Percentiles rank a stretch among this genome's conserved stretches.
These are phyloP conservation scores for Cutaneotrichosporon spelunceum DNA, from an alignment of 1,284 basidiomycete genomes.

Conservation along the genomic window DNA sequence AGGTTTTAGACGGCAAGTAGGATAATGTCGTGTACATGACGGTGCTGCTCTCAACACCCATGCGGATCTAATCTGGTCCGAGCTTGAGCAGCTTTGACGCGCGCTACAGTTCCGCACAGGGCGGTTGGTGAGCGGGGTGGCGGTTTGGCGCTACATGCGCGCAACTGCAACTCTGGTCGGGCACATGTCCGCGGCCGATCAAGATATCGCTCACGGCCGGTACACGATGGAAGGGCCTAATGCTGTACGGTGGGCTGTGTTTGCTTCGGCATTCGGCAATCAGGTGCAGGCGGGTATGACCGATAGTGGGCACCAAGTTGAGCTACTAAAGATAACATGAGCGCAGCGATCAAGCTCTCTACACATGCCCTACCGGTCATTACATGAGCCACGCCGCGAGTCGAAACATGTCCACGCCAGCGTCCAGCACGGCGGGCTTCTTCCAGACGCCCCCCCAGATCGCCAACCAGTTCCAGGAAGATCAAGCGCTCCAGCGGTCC, in stretches of 20 bases:
- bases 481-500: constrained; percentile 11
- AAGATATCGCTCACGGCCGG: neutral
- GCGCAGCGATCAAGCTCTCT: no score
- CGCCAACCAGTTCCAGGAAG: constrained; percentile 13
- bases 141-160: no score
- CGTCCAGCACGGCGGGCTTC: constrained; percentile 19
- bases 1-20: no score
- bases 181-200: neutral
- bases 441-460: constrained; percentile 18
- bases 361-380: no score
- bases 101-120: neutral
- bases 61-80: neutral
- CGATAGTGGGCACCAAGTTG: neutral
- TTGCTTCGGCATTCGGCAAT: neutral
- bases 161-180: neutral
- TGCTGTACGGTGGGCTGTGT: neutral
- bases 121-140: no score
- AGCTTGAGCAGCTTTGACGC: neutral
- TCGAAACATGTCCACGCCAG: constrained; percentile 2
- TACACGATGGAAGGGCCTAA: neutral
- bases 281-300: neutral
- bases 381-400: neutral
- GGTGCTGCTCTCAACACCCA: no score
- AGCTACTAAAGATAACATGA: neutral
- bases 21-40: no score